Percentiles rank a stretch among this genome's conserved stretches.
These are phyloP conservation scores for Orychophragmus violaceus DNA, from an alignment of 345 rosid genomes.

Conservation along the genomic window DNA sequence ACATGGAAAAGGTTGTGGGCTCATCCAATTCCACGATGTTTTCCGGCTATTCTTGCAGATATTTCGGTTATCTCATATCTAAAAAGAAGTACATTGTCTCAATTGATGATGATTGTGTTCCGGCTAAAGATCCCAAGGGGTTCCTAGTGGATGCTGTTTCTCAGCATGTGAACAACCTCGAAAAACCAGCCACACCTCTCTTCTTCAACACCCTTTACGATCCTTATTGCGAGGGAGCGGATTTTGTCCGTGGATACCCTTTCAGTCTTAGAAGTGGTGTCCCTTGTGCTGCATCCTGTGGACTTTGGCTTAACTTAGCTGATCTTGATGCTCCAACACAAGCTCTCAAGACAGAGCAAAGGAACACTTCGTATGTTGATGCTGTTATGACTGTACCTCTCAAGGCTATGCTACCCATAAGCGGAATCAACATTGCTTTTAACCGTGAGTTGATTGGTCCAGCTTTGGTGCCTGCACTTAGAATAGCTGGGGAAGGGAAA, in stretches of 20 bases:
- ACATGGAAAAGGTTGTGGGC: constrained; percentile 64
- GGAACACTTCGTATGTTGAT: constrained; percentile 75
- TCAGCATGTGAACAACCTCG: constrained; percentile 68
- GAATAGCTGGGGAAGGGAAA: constrained; percentile 76
- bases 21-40: constrained; percentile 48
- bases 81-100: constrained; percentile 76
- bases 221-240: constrained; percentile 74
- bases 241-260: constrained; percentile 97
- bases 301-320: constrained; percentile 90
- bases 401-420: constrained; percentile 56
- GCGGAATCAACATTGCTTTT: constrained; percentile 89
- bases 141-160: constrained; percentile 63
- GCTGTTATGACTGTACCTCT: constrained; percentile 80
- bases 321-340: constrained; percentile 96
- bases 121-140: constrained; percentile 68
- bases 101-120: constrained; percentile 80
- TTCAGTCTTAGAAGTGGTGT: constrained; percentile 86
- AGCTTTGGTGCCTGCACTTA: constrained; percentile 69
- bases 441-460: constrained; percentile 77
- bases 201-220: constrained; percentile 94
- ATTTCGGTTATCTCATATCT: constrained; percentile 82
- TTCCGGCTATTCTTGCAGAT: constrained; percentile 86
- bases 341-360: constrained; percentile 72
- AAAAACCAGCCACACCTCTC: constrained; percentile 86
- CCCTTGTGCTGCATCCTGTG: constrained; percentile 77